phyloP scores from a whole-genome alignment of 164 flowering plant species.

The Aristolochia contorta region DNA sequence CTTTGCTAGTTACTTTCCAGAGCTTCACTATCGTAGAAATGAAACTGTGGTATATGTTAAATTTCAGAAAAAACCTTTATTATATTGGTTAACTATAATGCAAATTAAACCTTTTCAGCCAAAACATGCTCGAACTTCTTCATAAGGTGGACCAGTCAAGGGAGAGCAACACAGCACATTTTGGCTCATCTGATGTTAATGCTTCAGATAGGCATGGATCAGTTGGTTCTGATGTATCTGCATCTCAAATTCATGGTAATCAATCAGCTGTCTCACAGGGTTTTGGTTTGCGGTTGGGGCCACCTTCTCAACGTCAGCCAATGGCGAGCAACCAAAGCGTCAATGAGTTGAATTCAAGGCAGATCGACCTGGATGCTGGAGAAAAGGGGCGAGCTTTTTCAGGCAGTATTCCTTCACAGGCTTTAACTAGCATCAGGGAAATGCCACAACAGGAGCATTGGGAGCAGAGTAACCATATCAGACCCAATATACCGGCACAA shows the following conservation, averaged over 20 bases:
- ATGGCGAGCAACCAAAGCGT: conserved; percentile 26
- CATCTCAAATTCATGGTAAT: conserved; percentile 32
- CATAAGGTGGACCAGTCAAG: conserved; percentile 73
- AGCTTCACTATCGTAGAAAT: no score
- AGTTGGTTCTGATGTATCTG: conserved; percentile 22
- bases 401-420: conserved; percentile 24
- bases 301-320: conserved; percentile 18
- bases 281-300: conserved; percentile 22
- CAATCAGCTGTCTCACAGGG: conserved; percentile 54
- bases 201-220: conserved; percentile 29
- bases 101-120: conserved; percentile 29
- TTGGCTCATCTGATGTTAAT: conserved; percentile 35
- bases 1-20: no score
- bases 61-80: not conserved
- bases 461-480: conserved; percentile 17
- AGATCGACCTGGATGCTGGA: conserved; percentile 23
- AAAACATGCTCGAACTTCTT: conserved; percentile 87
- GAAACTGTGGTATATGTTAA: not conserved
- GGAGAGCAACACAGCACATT: conserved; percentile 22
- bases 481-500: conserved; percentile 16
- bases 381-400: conserved; percentile 25
- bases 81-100: not conserved
- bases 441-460: conserved; percentile 21
- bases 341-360: conserved; percentile 23
- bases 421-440: conserved; percentile 20